Evolutionary conservation across 2,329 filamentous ascomycete species (phyloP), one percentile per base, ranked within the genome.

Genomic region (Epichloe sylvatica): DNA sequence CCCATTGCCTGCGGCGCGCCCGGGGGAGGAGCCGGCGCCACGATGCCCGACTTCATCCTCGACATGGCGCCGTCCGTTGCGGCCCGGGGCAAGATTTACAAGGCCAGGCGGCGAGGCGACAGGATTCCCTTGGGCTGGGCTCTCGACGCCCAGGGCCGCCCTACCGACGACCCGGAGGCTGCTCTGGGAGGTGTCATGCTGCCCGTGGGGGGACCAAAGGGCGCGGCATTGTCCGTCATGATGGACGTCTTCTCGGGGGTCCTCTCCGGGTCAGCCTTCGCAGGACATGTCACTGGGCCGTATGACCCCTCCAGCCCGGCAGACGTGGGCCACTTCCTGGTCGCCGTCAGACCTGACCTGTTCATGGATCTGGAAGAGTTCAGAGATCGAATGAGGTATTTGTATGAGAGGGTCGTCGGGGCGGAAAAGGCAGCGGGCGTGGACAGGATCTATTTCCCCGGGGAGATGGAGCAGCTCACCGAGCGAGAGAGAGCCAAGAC

Each of bases 171-270:
- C 56, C 85, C 87, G 0, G 76, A 72, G 1, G 73, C 72, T 19
- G 87, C 86, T 0, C 67, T 92, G 9, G 77, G 79, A 35, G 86
- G 86, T 1, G 84, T 90, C 3, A 91, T 92, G 86, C 67, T 91
- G 19, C 86, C 86, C 0, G 89, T 92, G 83, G 86, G 86, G 2
- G 86, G 87, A 0, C 85, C 86, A 0, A 92, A 92, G 64, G 87
- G 87, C 0, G 86, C 82, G 2, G 87, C 77, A 0, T 63, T 92
- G 39, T 71, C 84, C 0, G 78, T 92, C 49, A 91, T 89, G 84
- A 92, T 92, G 87, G 86, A 92, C 60, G 83, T 94, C 2, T 91
- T 92, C 60, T 89, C 84, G 0, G 86, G 86, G 86, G 82, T 86
- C 0, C 59, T 92, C 0, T 87, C 84, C 0, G 86, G 86, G 0